Conservation (phyloP, 129 eudicot species). For the Heracleum sosnowskyi region DNA sequence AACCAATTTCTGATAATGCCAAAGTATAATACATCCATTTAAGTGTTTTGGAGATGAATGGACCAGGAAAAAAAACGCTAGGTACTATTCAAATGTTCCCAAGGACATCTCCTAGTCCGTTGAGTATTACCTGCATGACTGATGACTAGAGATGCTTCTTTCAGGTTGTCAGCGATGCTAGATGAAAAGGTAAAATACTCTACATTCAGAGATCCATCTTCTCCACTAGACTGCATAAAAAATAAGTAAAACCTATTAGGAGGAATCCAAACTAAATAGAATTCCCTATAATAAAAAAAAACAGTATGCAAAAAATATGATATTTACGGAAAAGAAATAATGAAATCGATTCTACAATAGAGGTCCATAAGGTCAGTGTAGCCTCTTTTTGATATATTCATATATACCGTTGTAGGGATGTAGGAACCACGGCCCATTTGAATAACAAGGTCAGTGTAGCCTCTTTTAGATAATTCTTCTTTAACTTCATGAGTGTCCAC, state of each 20-base stretch:
- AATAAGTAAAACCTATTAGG: not conserved
- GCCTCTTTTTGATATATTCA: too few species aligned
- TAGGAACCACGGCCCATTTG: slow-evolving; percentile 96
- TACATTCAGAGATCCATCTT: slow-evolving; percentile 52
- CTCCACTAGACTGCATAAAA: slow-evolving; percentile 52
- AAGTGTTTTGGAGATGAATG: not conserved
- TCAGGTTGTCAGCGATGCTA: slow-evolving; percentile 79
- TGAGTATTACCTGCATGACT: slow-evolving; percentile 80
- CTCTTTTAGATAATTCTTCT: slow-evolving; percentile 54
- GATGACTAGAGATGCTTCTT: slow-evolving; percentile 81
- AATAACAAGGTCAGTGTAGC: slow-evolving; percentile 79
- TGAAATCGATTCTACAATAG: not conserved
- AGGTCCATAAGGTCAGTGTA: too few species aligned
- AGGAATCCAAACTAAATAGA: not conserved
- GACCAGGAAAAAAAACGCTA: not conserved
- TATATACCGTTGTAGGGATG: slow-evolving; percentile 61
- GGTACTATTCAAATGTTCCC: not conserved
- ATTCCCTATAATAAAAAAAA: not conserved
- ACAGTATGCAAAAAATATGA: not conserved
- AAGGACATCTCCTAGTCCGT: not conserved
- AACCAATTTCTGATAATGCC: not conserved
- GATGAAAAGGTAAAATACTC: slow-evolving; percentile 81
- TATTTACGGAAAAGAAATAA: not conserved
- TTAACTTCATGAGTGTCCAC: slow-evolving; percentile 60
- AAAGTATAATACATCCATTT: not conserved